A percentile compares a stretch with the other conserved stretches of the same genome.
Evolutionary conservation across 2,329 filamentous ascomycete species (phyloP).

Genomic region (Lecanicillium sp.): DNA sequence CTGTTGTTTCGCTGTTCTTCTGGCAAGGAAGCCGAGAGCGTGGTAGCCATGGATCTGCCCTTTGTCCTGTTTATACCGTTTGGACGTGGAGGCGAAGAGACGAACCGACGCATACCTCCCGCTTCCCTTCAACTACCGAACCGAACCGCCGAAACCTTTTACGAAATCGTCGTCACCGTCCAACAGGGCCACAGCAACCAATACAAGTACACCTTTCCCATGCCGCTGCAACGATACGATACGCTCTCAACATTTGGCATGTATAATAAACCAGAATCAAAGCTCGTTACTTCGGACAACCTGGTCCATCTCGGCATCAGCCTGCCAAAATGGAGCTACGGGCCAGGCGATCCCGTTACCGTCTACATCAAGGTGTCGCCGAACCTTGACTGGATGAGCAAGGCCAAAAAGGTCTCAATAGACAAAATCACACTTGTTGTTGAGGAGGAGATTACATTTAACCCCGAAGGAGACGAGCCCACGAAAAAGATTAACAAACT

Average conservation of each 20-base stretch:
- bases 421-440: conserved; percentile 89
- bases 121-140: conserved; percentile 85
- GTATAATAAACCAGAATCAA: conserved; percentile 94
- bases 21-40: conserved; percentile 77
- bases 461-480: conserved; percentile 93
- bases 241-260: conserved; percentile 97
- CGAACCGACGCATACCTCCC: conserved; percentile 81
- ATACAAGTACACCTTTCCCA: conserved; percentile 84
- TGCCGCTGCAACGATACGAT: conserved; percentile 88
- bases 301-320: conserved; percentile 87
- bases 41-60: conserved; percentile 92
- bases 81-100: conserved; percentile 82
- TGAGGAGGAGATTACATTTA: conserved; percentile 98
- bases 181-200: conserved; percentile 83
- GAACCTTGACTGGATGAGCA: conserved; percentile 83
- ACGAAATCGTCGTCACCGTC: conserved; percentile 92
- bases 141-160: conserved; percentile 92
- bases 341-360: conserved; percentile 86
- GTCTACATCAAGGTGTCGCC: conserved; percentile 93
- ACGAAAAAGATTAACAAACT: conserved; percentile 83
- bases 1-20: conserved; percentile 79
- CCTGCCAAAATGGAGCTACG: conserved; percentile 92
- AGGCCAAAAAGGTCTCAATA: conserved; percentile 86
- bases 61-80: conserved; percentile 98
- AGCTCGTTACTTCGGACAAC: conserved; percentile 79